Base-by-base conservation (phyloP, 176 grass and related monocot genomes). In the Oryza meridionalis region DNA sequence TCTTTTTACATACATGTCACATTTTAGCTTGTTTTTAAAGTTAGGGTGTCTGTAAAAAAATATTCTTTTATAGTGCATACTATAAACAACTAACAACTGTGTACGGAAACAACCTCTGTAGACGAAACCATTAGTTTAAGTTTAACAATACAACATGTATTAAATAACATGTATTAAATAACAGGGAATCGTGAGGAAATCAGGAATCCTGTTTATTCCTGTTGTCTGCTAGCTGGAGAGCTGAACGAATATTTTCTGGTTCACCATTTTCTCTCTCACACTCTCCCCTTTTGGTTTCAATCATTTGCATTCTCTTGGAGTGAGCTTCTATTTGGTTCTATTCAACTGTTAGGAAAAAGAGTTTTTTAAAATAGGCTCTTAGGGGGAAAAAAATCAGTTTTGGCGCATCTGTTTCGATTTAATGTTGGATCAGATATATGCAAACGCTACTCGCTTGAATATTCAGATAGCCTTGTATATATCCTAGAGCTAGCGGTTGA, bases 161-260 rank as follows among this genome's bases (percentile, higher is more conserved):
- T 49, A 79, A 46, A 86, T 73, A n/a, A 31, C n/a, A 31, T 80
- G 42, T 73, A 65, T 80, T 49, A 79, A 46, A 86, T 73, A n/a
- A 31, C n/a, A 31, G 59, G 9, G 42, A 76, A 75, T 45, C 61
- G 61, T 75, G 53, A 58, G 15, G 44, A 64, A 70, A 82, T 46
- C 11, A 24, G 25, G 37, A 73, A 81, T 59, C 70, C 24, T 82
- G 22, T 63, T 69, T 49, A 76, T 76, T 44, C 72, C 11, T 29
- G 3, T 51, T 46, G 64, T 70, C 49, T 75, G 63, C 72, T 65
- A 44, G 25, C 35, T 35, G 46, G 69, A 69, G 64, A 73, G 62
- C 21, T 82, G 5, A 32, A 72, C 81, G 35, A 58, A 81, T 87
- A 43, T 45, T 46, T 65, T 86, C 11, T 67, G 49, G 35, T 81